Percentiles rank a stretch among this genome's conserved stretches.
Evolutionary conservation across 179 eudicot species (phyloP).

Genomic region (Beta macrorhiza): DNA sequence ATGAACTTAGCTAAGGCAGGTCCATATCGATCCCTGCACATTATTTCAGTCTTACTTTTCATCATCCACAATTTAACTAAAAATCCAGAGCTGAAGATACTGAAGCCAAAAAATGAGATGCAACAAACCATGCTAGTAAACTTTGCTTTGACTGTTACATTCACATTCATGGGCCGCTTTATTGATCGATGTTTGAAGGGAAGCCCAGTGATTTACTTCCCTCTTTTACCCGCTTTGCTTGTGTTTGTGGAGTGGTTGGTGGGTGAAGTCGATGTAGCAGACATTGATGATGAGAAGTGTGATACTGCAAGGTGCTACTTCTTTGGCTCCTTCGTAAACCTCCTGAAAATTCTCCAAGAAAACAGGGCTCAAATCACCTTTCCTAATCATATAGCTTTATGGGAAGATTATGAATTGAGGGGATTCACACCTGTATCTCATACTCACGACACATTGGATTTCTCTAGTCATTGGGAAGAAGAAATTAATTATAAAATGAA

Average conservation of each 20-base stretch:
- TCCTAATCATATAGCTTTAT: slow-evolving; percentile 48
- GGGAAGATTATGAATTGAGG: slow-evolving; percentile 92
- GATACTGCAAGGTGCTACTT: slow-evolving; percentile 52
- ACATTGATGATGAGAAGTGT: slow-evolving; percentile 48
- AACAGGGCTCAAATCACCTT: slow-evolving; percentile 23
- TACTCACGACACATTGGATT: slow-evolving; percentile 45
- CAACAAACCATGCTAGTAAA: slow-evolving; percentile 33
- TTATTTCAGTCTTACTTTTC: slow-evolving; percentile 58
- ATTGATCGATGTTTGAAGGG: slow-evolving; percentile 54
- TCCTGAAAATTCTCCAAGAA: slow-evolving; percentile 49
- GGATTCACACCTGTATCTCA: slow-evolving; percentile 61
- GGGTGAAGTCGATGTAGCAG: slow-evolving; percentile 32
- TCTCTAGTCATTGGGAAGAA: slow-evolving; percentile 39
- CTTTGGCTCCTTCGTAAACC: slow-evolving; percentile 53
- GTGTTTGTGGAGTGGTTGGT: slow-evolving; percentile 86
- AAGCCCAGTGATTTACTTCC: slow-evolving; percentile 35
- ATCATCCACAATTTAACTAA: slow-evolving; percentile 42
- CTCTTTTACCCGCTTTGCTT: slow-evolving; percentile 71
- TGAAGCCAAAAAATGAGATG: slow-evolving; percentile 29
- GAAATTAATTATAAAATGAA: slow-evolving; percentile 33
- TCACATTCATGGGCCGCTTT: slow-evolving; percentile 71
- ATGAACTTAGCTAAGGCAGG: slow-evolving; percentile 64
- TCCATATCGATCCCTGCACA: slow-evolving; percentile 80
- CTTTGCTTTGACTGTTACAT: slow-evolving; percentile 49
- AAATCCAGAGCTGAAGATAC: slow-evolving; percentile 30